A percentile compares a stretch with the other conserved stretches of the same genome.
These are phyloP conservation scores for Barnettozyma siamensis DNA, from an alignment of 805 yeast genomes.

Conservation along the genomic window DNA sequence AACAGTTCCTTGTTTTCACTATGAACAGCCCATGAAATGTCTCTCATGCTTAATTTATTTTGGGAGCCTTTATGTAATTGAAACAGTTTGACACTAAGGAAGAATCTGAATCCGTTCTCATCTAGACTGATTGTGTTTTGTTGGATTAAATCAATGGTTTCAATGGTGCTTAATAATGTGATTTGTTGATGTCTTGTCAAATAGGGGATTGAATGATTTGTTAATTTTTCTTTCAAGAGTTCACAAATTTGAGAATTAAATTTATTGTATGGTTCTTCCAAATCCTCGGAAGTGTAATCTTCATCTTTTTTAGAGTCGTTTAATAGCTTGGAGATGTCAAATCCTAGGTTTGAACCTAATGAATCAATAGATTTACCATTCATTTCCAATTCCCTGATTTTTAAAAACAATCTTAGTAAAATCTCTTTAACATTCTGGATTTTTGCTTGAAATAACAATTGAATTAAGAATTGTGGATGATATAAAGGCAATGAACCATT, in stretches of 20 bases:
- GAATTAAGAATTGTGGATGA: conserved; percentile 85
- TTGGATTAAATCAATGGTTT: conserved; percentile 53
- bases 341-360: conserved; percentile 27
- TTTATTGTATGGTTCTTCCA: conserved; percentile 33
- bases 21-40: conserved; percentile 82
- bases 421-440: conserved; percentile 49
- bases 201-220: conserved; percentile 65
- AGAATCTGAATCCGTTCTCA: conserved; percentile 62
- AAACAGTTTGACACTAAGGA: conserved; percentile 64
- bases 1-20: conserved; percentile 71
- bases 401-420: conserved; percentile 45
- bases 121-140: conserved; percentile 31
- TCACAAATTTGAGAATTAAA: conserved; percentile 41
- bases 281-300: conserved; percentile 1
- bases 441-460: conserved; percentile 61
- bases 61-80: conserved; percentile 49
- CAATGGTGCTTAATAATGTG: conserved; percentile 66
- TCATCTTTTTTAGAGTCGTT: neutral
- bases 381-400: conserved; percentile 49
- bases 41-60: conserved; percentile 62
- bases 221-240: conserved; percentile 52
- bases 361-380: conserved; percentile 22
- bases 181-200: conserved; percentile 89
- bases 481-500: conserved; percentile 89
- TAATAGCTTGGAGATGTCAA: conserved; percentile 27